Base-by-base conservation (phyloP, 257 asterid species). In the Rhazya stricta region DNA sequence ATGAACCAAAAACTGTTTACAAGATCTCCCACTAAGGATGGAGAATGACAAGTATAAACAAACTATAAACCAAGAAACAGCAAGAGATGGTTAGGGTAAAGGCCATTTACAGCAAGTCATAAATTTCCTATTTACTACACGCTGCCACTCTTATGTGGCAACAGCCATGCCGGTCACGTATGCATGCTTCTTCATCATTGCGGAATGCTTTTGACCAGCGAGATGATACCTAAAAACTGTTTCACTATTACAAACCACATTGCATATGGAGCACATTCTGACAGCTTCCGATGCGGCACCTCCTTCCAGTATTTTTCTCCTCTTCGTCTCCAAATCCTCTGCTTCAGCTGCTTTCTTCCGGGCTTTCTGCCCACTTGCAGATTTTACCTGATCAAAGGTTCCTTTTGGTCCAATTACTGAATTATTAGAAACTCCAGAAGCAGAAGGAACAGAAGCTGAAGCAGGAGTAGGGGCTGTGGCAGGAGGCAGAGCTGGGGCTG, bases 241-340 rank as follows among this genome's bases (percentile, higher is more conserved):
- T 67, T 83, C 89, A 43, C 97, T 89, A 71, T 88, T 91, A 90
- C 98, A 93, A 50, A 93, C 91, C 83, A 91, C 93, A 36, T 91
- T 88, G 68, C 98, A 93, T 21, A 82, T 57, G 18, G 39, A 65
- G 78, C 98, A 93, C 11, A 76, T 57, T 0, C 86, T 90, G 56
- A 92, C 89, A 19, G 86, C 77, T 9, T 71, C 67, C 63, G 83
- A 88, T 21, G 89, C 87, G 9, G 94, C 92, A 51, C 98, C 98
- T 71, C 87, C 91, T 75, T 83, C 88, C 89, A 92, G 19, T 9
- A 92, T 81, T 78, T 86, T 87, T 71, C 79, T 80, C 57, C 75
- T 86, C 77, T 93, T 88, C 8, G 89, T 79, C 78, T 86, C 98
- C 84, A 93, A 43, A 82, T 93, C 83, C 68, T 83, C 89, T 0